Percentiles rank a stretch among this genome's conserved stretches.
These are phyloP conservation scores for Vaccinium darrowii DNA, from an alignment of 148 eudicot genomes.

Conservation along the genomic window DNA sequence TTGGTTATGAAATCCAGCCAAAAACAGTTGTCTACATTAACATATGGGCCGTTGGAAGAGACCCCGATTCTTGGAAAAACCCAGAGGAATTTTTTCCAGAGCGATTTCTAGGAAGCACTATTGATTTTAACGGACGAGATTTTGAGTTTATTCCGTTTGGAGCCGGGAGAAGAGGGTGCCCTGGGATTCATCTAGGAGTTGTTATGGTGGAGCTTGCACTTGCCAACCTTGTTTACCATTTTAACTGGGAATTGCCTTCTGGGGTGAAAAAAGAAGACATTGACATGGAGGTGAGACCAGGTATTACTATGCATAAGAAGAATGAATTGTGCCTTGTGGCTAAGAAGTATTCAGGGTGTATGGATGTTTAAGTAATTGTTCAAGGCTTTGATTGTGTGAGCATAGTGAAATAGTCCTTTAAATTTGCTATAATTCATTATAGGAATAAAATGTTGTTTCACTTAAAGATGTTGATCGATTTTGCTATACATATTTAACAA, in stretches of 20 bases:
- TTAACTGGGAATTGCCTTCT: slow-evolving; percentile 11
- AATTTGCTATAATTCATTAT: no score
- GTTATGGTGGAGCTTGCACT: slow-evolving; percentile 17
- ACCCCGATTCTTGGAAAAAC: slow-evolving; percentile 14
- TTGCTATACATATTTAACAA: no score
- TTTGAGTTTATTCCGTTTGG: slow-evolving; percentile 18
- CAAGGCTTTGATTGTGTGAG: not conserved
- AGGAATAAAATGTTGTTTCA: no score
- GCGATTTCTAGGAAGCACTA: not conserved
- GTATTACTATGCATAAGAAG: slow-evolving; percentile 10
- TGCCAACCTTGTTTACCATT: slow-evolving; percentile 4
- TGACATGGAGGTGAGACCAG: not conserved
- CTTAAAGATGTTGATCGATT: no score
- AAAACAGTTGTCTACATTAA: slow-evolving; percentile 4
- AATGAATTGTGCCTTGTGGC: not conserved
- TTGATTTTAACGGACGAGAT: slow-evolving; percentile 12
- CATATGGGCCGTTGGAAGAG: slow-evolving; percentile 8
- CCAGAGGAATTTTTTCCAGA: slow-evolving; percentile 8
- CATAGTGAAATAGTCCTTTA: no score
- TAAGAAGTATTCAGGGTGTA: not conserved
- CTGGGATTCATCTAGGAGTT: slow-evolving; percentile 1
- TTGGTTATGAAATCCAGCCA: not conserved
- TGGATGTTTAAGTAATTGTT: not conserved
- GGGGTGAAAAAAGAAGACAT: slow-evolving; percentile 12
- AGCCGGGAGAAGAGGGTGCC: slow-evolving; percentile 15